Conservation (phyloP, 331 rosid genomes). For the Dryas integrifolia region DNA sequence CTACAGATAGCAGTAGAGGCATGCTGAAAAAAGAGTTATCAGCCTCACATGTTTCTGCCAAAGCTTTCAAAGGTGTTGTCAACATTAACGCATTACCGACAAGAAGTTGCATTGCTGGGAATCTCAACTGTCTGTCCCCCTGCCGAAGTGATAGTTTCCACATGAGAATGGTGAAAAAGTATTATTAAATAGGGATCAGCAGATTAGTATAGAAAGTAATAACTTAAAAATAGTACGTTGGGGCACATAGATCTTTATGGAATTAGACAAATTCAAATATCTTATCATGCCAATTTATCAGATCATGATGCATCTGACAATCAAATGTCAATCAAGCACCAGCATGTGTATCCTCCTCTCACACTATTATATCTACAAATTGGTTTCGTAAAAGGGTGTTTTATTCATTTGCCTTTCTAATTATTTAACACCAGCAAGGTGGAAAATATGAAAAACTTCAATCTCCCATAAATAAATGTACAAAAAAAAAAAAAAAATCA, state of each 20-base stretch:
- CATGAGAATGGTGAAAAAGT: not conserved
- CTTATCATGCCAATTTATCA: not conserved
- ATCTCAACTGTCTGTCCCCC: slow-evolving; percentile 44
- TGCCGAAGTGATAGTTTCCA: slow-evolving; percentile 29
- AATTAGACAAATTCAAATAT: not conserved
- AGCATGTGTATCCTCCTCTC: not conserved
- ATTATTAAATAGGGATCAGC: not conserved
- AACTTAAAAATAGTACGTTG: not conserved
- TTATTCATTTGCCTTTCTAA: not conserved
- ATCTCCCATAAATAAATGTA: not conserved
- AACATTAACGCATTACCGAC: slow-evolving; percentile 56
- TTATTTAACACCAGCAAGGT: not conserved
- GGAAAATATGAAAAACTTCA: not conserved
- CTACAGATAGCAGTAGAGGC: slow-evolving; percentile 79
- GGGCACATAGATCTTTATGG: not conserved
- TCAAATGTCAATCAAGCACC: not conserved
- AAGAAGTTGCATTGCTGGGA: slow-evolving; percentile 48
- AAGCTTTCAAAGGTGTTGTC: slow-evolving; percentile 58
- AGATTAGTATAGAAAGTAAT: not conserved
- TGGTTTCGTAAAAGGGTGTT: not conserved
- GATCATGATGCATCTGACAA: not conserved
- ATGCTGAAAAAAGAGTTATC: slow-evolving; percentile 64
- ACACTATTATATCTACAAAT: not conserved
- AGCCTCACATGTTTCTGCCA: slow-evolving; percentile 89
- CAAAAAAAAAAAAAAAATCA: slow-evolving; percentile 9